A percentile compares a stretch with the other conserved stretches of the same genome.
Conservation (phyloP, 257 asterid genomes). For the Linaria vulgaris region DNA sequence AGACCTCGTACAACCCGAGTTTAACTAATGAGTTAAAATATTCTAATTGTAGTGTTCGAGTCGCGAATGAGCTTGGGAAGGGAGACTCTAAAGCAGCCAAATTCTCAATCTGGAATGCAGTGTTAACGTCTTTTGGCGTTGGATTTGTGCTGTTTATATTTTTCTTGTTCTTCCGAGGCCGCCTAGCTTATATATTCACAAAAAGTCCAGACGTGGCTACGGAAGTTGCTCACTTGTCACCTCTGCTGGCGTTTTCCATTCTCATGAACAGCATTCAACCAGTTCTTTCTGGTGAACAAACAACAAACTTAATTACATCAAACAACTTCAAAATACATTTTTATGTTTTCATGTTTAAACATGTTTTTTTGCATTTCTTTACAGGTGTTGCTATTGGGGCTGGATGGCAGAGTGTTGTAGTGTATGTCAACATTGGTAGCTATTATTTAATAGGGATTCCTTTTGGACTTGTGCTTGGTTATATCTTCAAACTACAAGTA, state of each 20-base stretch:
- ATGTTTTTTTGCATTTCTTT: not conserved
- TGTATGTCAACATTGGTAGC: conserved; percentile 53
- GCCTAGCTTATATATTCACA: conserved; percentile 61
- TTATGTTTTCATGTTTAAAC: not conserved
- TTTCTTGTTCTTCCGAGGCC: conserved; percentile 53
- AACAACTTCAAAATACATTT: not conserved
- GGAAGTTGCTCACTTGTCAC: conserved; percentile 53
- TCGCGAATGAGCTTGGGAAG: conserved; percentile 69
- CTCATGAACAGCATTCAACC: conserved; percentile 68
- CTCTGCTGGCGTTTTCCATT: conserved; percentile 62
- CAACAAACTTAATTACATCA: not conserved
- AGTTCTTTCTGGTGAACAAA: conserved; percentile 53
- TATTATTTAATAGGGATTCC: conserved; percentile 68
- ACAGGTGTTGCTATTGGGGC: conserved; percentile 75
- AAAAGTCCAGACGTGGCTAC: conserved; percentile 37
- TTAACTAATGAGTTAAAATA: not conserved
- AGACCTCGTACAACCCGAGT: not conserved
- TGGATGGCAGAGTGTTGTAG: conserved; percentile 66
- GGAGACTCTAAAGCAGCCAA: conserved; percentile 64
- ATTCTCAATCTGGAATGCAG: conserved; percentile 45
- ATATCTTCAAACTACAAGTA: conserved; percentile 45
- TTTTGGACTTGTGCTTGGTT: conserved; percentile 54
- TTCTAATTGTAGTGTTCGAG: conserved; percentile 50
- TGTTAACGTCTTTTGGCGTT: conserved; percentile 42
- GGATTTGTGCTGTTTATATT: conserved; percentile 47